phyloP scores from a whole-genome alignment of 129 eudicot genomes.

The Silybum marianum region DNA sequence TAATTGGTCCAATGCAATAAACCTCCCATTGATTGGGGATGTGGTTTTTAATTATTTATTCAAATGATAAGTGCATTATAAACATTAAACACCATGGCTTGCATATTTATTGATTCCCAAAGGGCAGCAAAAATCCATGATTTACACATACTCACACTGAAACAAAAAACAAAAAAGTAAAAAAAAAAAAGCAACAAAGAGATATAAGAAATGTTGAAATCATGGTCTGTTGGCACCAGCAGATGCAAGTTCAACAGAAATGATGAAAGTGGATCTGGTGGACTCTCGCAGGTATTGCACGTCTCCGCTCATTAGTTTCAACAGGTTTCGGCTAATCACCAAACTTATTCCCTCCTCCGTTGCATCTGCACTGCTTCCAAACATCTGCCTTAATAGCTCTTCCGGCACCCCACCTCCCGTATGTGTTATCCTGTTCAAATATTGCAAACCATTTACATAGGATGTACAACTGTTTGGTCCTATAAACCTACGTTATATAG shows the following conservation, averaged over 20 bases:
- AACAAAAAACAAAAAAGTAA: neutral
- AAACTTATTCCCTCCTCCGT: constrained; percentile 85
- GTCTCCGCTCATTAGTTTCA: constrained; percentile 96
- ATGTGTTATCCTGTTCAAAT: constrained; percentile 68
- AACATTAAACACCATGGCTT: constrained; percentile 6
- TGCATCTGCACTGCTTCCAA: constrained; percentile 61
- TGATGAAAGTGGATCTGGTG: constrained; percentile 71
- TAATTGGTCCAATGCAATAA: neutral
- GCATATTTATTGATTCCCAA: constrained; percentile 24
- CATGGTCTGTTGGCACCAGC: constrained; percentile 39
- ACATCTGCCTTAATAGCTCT: constrained; percentile 72
- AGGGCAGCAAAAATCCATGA: constrained; percentile 19
- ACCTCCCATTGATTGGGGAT: neutral
- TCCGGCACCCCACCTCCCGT: constrained; percentile 88
- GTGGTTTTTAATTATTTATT: neutral
- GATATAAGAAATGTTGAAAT: neutral
- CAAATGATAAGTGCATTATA: neutral
- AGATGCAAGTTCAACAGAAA: constrained; percentile 76
- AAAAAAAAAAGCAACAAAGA: neutral
- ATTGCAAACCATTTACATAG: neutral
- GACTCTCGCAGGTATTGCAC: constrained; percentile 85
- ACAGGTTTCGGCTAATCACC: constrained; percentile 71
- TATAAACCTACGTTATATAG: too few relatives aligned
- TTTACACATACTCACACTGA: constrained; percentile 13
- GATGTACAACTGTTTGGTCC: neutral